A percentile compares a stretch with the other conserved stretches of the same genome.
phyloP scores from a whole-genome alignment of 352 stramenopile genomes.

The Phytophthora lateralis region DNA sequence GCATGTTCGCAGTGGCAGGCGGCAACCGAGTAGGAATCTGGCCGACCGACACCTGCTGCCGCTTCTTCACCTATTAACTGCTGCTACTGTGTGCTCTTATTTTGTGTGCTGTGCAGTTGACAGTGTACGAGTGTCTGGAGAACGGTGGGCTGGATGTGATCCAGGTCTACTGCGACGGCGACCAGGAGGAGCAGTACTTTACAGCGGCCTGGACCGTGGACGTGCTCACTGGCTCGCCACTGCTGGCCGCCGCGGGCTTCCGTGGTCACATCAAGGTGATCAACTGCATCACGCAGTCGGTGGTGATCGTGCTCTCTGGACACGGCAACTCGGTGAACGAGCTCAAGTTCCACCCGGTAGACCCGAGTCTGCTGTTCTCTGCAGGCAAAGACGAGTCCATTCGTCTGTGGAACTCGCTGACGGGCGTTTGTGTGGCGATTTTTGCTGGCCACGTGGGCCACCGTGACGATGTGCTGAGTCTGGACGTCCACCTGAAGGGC shows the following conservation, averaged over 20 bases:
- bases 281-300: constrained; percentile 77
- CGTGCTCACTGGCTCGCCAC: constrained; percentile 65
- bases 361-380: constrained; percentile 90
- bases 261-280: constrained; percentile 87
- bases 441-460: constrained; percentile 93
- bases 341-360: constrained; percentile 89
- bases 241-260: constrained; percentile 74
- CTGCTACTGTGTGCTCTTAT: not conserved
- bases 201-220: constrained; percentile 79
- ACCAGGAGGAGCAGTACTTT: constrained; percentile 83
- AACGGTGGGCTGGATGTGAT: constrained; percentile 78
- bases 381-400: constrained; percentile 93
- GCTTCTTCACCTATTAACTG: not conserved
- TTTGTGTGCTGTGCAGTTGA: constrained; percentile 46
- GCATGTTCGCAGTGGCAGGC: constrained; percentile 71
- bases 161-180: constrained; percentile 81
- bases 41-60: not conserved
- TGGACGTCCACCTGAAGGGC: constrained; percentile 90
- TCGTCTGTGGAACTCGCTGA: constrained; percentile 93
- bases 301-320: constrained; percentile 81
- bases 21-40: constrained; percentile 61
- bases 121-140: constrained; percentile 79
- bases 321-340: constrained; percentile 94
- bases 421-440: constrained; percentile 87
- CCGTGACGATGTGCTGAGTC: constrained; percentile 87